Evolutionary conservation across 176 grass and related monocot genomes (phyloP).

Genomic region (Zoysia pacifica): DNA sequence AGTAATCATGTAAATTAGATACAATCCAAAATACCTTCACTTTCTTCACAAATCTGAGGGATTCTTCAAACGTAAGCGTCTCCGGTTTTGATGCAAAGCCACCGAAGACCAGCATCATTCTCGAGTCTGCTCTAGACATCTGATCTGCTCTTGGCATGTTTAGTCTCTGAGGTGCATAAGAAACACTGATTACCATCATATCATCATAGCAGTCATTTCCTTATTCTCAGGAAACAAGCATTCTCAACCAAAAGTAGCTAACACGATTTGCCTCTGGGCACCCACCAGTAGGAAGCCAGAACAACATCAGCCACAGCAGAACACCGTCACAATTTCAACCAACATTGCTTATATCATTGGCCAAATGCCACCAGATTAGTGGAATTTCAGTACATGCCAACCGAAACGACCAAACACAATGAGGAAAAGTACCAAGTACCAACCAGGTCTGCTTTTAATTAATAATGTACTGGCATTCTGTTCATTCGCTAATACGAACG

Average conservation of each 20-base stretch:
- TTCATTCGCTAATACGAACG: constrained; percentile 1
- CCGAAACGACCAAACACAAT: constrained; percentile 29
- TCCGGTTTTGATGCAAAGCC: constrained; percentile 45
- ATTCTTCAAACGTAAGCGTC: constrained; percentile 74
- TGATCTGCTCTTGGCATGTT: constrained; percentile 54
- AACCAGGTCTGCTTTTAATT: constrained; percentile 6
- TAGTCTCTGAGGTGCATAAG: constrained; percentile 2
- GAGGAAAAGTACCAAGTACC: constrained; percentile 42
- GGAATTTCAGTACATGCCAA: constrained; percentile 32
- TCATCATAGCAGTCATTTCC: neutral
- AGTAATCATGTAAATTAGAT: neutral
- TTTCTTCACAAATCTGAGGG: constrained; percentile 79
- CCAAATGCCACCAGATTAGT: constrained; percentile 24
- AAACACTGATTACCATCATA: neutral
- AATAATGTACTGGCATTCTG: constrained; percentile 3
- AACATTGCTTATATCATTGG: constrained; percentile 4
- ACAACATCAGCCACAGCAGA: constrained; percentile 11
- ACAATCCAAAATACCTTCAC: constrained; percentile 53
- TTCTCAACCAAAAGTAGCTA: constrained; percentile 29
- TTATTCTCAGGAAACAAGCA: constrained; percentile 9
- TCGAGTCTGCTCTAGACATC: constrained; percentile 38
- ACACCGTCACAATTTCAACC: neutral
- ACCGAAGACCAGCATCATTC: constrained; percentile 56
- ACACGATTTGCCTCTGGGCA: neutral
- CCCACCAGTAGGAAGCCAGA: neutral